A percentile compares a stretch with the other conserved stretches of the same genome.
Conservation (phyloP, 2,329 filamentous ascomycete species). For the Alternaria atra region DNA sequence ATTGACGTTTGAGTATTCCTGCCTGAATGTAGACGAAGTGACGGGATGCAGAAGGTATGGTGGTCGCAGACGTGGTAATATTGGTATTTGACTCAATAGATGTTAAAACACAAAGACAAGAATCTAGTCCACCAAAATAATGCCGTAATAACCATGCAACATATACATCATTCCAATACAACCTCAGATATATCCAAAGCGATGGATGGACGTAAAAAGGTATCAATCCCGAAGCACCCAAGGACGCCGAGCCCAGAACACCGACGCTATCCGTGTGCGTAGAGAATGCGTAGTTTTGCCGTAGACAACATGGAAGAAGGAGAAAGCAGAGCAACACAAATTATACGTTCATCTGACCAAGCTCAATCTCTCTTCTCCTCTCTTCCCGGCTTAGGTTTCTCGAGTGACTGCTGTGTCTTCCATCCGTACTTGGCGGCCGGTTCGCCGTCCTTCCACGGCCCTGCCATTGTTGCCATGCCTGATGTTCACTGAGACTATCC, state of each 20-base stretch:
- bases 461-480: constrained; percentile 42
- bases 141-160: constrained; percentile 1
- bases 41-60: background rate
- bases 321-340: background rate
- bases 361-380: constrained; percentile 54
- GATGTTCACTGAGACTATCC: constrained; percentile 40
- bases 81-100: background rate
- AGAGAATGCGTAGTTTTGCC: constrained; percentile 7
- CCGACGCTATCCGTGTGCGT: constrained; percentile 17
- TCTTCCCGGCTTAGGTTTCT: constrained; percentile 50
- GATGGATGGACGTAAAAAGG: constrained; percentile 3
- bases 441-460: constrained; percentile 41
- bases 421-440: constrained; percentile 37
- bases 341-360: constrained; percentile 37
- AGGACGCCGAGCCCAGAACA: constrained; percentile 22
- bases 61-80: background rate
- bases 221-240: constrained; percentile 10
- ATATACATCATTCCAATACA: constrained; percentile 7
- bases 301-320: background rate
- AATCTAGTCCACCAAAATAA: background rate
- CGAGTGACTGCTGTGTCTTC: constrained; percentile 37
- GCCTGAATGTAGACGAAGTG: too few relatives aligned
- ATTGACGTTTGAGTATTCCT: too few relatives aligned
- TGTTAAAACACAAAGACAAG: background rate
- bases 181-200: background rate